phyloP scores from a whole-genome alignment of 257 asterid species.

The Solanum etuberosum region DNA sequence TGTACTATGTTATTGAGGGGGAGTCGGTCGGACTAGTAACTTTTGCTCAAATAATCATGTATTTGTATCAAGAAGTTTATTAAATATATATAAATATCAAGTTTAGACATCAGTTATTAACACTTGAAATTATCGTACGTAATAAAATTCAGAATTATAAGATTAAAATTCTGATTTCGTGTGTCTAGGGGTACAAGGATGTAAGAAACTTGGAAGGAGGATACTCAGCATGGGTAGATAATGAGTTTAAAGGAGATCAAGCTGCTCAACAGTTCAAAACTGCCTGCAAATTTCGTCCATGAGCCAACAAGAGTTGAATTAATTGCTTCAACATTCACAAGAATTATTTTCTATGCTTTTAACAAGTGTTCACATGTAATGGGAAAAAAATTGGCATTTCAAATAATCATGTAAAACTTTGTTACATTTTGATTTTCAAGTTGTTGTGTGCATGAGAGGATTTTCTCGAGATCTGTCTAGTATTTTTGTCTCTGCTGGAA shows the following conservation, averaged over 20 bases:
- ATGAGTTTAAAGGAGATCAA: conserved; percentile 9
- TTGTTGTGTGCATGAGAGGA: not conserved
- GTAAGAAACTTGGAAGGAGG: conserved; percentile 12
- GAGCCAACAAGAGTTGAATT: not conserved
- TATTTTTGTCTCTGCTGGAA: not conserved
- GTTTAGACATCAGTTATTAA: too few species aligned
- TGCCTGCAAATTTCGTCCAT: conserved; percentile 13
- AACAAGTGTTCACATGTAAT: not conserved
- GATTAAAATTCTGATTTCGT: too few species aligned
- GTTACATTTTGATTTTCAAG: not conserved
- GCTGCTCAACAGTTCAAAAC: conserved; percentile 8
- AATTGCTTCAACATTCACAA: not conserved
- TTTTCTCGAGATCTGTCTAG: not conserved
- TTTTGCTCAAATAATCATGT: too few species aligned
- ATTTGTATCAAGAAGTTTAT: too few species aligned
- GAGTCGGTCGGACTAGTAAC: too few species aligned
- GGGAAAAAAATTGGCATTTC: not conserved
- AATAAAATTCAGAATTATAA: too few species aligned
- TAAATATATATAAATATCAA: too few species aligned
- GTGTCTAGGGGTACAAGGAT: conserved; percentile 1
- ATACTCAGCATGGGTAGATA: conserved; percentile 14
- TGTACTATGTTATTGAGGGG: too few species aligned
- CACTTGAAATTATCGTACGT: too few species aligned
- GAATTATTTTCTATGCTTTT: not conserved
- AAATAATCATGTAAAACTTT: not conserved